phyloP scores from a whole-genome alignment of 1,284 basidiomycete species.

The Microbotryum lychnidis-dioicae region DNA sequence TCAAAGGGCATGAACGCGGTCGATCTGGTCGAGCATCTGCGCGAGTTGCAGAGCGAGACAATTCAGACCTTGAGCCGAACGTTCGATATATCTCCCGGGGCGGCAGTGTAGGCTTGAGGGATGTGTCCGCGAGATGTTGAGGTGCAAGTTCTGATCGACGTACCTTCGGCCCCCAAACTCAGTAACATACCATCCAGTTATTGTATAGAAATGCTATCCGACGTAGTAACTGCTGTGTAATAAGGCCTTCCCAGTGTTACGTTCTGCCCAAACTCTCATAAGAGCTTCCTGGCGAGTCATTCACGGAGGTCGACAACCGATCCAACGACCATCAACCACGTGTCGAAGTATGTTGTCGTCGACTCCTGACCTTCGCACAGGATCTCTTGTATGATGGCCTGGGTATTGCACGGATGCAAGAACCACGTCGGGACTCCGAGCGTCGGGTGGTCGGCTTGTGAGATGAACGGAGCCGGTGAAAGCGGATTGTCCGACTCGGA shows the following conservation, averaged over 20 bases:
- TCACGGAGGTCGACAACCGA: slow-evolving; percentile 50
- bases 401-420: slow-evolving; percentile 71
- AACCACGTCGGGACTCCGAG: slow-evolving; percentile 66
- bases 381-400: slow-evolving; percentile 56
- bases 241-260: no score
- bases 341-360: slow-evolving; percentile 52
- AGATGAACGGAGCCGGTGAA: slow-evolving; percentile 54
- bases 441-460: slow-evolving; percentile 72
- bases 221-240: no score
- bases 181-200: no score
- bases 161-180: no score
- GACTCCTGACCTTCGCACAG: slow-evolving; percentile 31
- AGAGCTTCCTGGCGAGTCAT: not conserved
- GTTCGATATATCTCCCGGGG: no score
- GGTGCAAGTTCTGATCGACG: no score
- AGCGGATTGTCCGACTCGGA: not conserved
- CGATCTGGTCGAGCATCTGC: slow-evolving; percentile 56
- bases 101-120: no score
- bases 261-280: no score
- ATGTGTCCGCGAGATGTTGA: no score
- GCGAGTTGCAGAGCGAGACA: slow-evolving; percentile 59
- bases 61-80: slow-evolving; percentile 34
- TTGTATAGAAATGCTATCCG: no score
- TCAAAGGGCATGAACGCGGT: slow-evolving; percentile 59
- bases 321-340: slow-evolving; percentile 64